Evolutionary conservation across 768 basidiomycete genomes (phyloP), one percentile per base, ranked within the genome.

Genomic region (Tylopilus balloui): DNA sequence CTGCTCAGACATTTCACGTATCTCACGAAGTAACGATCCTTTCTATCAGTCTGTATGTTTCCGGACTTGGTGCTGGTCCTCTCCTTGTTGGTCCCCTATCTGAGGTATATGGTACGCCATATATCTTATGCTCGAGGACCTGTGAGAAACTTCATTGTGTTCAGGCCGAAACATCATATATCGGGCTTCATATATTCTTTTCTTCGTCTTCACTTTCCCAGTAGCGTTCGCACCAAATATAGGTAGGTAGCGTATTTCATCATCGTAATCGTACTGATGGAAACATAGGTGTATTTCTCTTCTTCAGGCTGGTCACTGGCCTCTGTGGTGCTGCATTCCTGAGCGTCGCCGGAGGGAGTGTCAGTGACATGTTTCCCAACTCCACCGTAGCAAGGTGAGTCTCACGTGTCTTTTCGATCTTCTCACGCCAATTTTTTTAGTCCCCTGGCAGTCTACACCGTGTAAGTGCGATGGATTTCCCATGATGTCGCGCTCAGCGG

Each of bases 201-300:
- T 87, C 62, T 79, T 86, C 57, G 58, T 78, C 1, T 75, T 85
- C 47, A 79, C 81, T 17, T 84, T 83, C 58, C 84, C 86, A 0
- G 80, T 87, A 6, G 84, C 86, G 1, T 90, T 92, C 52, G 77
- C 86, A 1, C 81, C 80, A 4, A 73, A 87, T 55, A 74, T 81
- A 20, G 74, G 83, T 83, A 42, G 40, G 25, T 14, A 12, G 14
- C 25, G 11, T 17, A 4, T 38, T 11, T 41, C 19, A 14, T 31
- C 9, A 6, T 29, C 28, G 5, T 32, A 15, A 47, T 6, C 20
- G 11, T 27, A 27, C 38, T 47, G 40, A 40, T 35, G 15, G 35
- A 44, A 23, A 27, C 28, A 39, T 51, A 80, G 83, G 71, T 6
- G 77, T 84, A 0, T 81, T 79, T 56, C 71, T 93, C 8, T 65